These are phyloP conservation scores for Xylaria bambusicola DNA, from an alignment of 495 filamentous ascomycete genomes.

Conservation along the genomic window DNA sequence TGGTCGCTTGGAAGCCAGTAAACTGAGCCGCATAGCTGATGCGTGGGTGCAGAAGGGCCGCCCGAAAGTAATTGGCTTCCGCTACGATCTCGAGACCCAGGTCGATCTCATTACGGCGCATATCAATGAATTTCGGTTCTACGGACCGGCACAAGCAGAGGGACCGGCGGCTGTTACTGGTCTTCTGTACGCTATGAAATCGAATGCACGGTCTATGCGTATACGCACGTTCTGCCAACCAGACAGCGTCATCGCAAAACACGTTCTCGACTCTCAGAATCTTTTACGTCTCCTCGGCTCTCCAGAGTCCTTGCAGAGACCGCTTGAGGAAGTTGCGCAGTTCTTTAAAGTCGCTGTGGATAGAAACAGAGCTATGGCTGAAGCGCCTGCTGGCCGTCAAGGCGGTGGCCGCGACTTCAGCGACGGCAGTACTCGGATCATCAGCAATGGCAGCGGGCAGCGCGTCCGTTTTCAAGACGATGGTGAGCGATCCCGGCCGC, in stretches of 20 bases:
- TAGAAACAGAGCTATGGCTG: not conserved
- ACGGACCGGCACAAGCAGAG: constrained; percentile 31
- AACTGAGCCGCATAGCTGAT: constrained; percentile 39
- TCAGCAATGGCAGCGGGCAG: constrained; percentile 6
- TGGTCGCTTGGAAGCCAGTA: constrained; percentile 39
- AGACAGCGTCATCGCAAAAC: constrained; percentile 50
- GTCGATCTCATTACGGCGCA: constrained; percentile 44
- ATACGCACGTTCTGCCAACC: constrained; percentile 49
- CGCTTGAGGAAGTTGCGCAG: constrained; percentile 38
- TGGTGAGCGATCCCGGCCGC: not conserved
- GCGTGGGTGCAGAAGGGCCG: constrained; percentile 45
- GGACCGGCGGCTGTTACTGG: constrained; percentile 28
- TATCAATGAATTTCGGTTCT: constrained; percentile 46
- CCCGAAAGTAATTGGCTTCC: constrained; percentile 45
- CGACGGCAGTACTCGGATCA: not conserved
- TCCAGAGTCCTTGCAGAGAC: constrained; percentile 33
- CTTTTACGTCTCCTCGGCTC: constrained; percentile 41
- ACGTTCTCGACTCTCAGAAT: constrained; percentile 41
- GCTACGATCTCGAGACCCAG: constrained; percentile 53
- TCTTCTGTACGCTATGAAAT: constrained; percentile 43
- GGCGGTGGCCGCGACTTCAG: not conserved
- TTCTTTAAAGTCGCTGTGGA: constrained; percentile 44
- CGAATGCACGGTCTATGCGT: constrained; percentile 41
- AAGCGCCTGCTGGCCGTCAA: not conserved
- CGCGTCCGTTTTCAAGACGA: constrained; percentile 13